phyloP scores from a whole-genome alignment of 495 filamentous ascomycete genomes.

The Trichoderma virens region DNA sequence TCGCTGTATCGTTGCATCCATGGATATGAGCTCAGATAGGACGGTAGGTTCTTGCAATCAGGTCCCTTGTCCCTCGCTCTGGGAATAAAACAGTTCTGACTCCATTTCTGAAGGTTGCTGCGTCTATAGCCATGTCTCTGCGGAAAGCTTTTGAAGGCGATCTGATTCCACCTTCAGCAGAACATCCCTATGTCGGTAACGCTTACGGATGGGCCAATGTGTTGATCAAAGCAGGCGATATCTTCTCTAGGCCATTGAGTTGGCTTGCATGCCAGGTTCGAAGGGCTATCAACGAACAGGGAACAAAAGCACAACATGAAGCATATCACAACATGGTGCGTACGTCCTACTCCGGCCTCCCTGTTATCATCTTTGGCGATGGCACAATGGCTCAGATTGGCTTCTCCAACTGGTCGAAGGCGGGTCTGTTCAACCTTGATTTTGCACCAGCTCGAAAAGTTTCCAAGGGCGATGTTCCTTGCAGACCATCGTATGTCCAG shows the following conservation, averaged over 20 bases:
- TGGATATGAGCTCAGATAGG: too few relatives aligned
- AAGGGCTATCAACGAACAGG: background rate
- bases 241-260: background rate
- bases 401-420: background rate
- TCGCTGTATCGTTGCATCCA: too few relatives aligned
- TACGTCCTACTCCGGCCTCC: background rate
- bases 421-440: background rate
- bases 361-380: background rate
- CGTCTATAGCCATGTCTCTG: too few relatives aligned
- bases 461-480: background rate
- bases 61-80: too few relatives aligned
- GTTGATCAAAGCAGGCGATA: background rate
- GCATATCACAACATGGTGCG: background rate
- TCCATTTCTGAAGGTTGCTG: too few relatives aligned
- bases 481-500: background rate
- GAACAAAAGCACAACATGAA: background rate
- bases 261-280: background rate
- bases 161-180: background rate
- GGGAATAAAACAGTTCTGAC: too few relatives aligned
- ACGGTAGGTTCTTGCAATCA: too few relatives aligned
- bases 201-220: background rate
- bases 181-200: background rate
- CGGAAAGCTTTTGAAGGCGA: background rate
- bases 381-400: background rate
- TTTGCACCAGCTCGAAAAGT: background rate